Evolutionary conservation across 2,329 filamentous ascomycete genomes (phyloP), one percentile per base, ranked within the genome.

Genomic region (Ceratocystis cacaofunesta): DNA sequence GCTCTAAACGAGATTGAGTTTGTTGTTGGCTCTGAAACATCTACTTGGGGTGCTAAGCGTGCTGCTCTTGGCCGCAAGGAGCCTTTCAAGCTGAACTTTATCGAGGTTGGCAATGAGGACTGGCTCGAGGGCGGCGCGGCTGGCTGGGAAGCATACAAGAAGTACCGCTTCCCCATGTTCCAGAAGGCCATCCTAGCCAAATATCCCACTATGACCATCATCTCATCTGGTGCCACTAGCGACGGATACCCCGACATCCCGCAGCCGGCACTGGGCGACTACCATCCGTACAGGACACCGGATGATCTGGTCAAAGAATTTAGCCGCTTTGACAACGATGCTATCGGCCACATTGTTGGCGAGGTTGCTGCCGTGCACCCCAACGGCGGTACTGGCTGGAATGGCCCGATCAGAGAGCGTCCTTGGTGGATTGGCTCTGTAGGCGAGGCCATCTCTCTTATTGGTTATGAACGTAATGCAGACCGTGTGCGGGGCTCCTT

Each of bases 51-150:
- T 15, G 76, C 79, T 3, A 73, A 79, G 5, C 82, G 85, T 19
- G 83, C 83, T 5, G 74, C 79, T 55, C 76, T 85, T 1, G 85
- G 85, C 2, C 81, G 86, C 69, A 78, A 82, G 0, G 77, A 83
- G 67, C 85, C 85, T 0, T 88, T 83, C 74, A 75, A 72, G 36
- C 76, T 88, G 61, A 76, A 79, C 10, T 85, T 81, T 69, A 82
- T 88, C 65, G 85, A 88, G 73, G 74, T 88, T 55, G 85, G 86
- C 67, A 88, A 88, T 71, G 85, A 88, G 71, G 85, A 88, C 69
- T 82, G 81, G 76, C 78, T 86, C 3, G 78, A 77, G 30, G 77
- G 78, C 2, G 80, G 78, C 4, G 75, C 77, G 1, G 70, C 71
- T 0, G 77, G 80, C 3, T 79, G 76, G 71, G 73, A 77, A 1